Base-by-base conservation (phyloP, 176 grass and related monocot genomes). In the Guadua angustifolia region DNA sequence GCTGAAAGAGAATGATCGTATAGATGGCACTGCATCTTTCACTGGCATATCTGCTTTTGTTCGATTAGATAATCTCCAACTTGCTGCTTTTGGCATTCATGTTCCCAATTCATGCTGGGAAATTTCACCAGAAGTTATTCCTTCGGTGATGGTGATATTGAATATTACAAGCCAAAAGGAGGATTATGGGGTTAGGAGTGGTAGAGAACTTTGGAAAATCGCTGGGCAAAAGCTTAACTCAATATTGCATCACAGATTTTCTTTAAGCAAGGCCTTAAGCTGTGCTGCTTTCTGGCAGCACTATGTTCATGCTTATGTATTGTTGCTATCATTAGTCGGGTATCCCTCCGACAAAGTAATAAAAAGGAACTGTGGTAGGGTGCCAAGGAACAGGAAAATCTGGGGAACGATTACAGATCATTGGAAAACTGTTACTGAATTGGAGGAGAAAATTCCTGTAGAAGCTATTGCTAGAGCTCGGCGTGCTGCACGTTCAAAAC, bases 381-480 rank as follows among this genome's bases (percentile, higher is more conserved):
- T 86, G 12, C 75, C 84, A 84, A 92, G 80, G n/a, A 86, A 66
- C 63, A 77, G 83, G 51, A 88, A 90, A 86, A 29, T 86, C 59
- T 82, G 78, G 79, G 71, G 33, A 86, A 50, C 71, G 75, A 74
- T 92, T 50, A 88, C 60, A 71, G 61, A 78, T 81, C 88, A 90
- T 14, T 91, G 84, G 94, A 67, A 80, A 79, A 80, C 64, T 79
- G 79, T 93, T 75, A 79, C n/a, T 67, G 68, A 83, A 62, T 70
- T 96, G 73, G 94, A 96, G 74, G 88, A 91, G 72, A 93, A 87
- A 85, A 83, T 96, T 75, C 88, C 94, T 47, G 62, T 70, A 55
- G 91, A 96, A 82, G 81, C 86, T 82, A 86, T 96, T 76, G 94
- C 91, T 59, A 90, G 87, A 82, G 91, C 88, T 62, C 86, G 94